A percentile compares a stretch with the other conserved stretches of the same genome.
Conservation (phyloP, 495 filamentous ascomycete species). For the Penicillium lividum region DNA sequence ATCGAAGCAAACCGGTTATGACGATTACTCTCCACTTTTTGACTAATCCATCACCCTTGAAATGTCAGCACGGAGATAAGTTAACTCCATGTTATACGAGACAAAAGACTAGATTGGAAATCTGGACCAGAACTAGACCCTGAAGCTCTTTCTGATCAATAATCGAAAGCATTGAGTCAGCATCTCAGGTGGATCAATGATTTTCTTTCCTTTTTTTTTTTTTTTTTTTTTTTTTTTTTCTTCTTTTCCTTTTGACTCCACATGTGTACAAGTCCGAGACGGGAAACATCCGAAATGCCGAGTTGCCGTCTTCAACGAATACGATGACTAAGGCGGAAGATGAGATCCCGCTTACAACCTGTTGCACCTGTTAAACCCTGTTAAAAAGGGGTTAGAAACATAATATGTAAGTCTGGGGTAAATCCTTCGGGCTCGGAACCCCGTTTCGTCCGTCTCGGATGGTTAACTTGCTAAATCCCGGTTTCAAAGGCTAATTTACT, state of each 20-base stretch:
- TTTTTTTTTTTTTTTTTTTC: not conserved
- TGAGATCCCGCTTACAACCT: no score
- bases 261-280: not conserved
- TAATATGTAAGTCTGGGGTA: conserved; percentile 1
- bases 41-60: conserved; percentile 13
- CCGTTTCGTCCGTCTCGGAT: conserved; percentile 8
- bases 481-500: no score
- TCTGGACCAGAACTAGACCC: no score
- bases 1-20: conserved; percentile 3
- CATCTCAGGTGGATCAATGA: not conserved
- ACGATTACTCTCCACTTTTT: conserved; percentile 10
- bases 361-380: no score
- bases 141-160: conserved; percentile 1
- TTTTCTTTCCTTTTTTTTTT: not conserved
- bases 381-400: not conserved
- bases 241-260: not conserved
- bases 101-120: no score
- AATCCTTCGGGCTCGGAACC: conserved; percentile 2
- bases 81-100: conserved; percentile 1
- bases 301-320: conserved; percentile 13
- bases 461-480: not conserved
- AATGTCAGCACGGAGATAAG: conserved; percentile 19
- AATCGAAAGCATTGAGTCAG: conserved; percentile 1
- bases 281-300: conserved; percentile 24
- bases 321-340: not conserved